These are phyloP conservation scores for Candida gorgasii DNA, from an alignment of 805 yeast genomes.

Conservation along the genomic window DNA sequence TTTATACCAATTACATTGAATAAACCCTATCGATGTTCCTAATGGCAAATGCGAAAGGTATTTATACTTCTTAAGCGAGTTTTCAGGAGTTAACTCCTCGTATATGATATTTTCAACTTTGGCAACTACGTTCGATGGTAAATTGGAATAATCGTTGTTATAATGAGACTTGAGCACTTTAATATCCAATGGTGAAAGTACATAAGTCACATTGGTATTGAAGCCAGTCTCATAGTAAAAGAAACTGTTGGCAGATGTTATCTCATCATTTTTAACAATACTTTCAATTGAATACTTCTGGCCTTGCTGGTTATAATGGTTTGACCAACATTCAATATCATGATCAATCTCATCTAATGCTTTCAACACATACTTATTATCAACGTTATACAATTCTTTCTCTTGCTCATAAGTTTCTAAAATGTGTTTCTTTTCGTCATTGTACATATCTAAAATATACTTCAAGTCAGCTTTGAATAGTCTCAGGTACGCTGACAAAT, in stretches of 20 bases:
- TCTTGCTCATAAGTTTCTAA: slow-evolving; percentile 55
- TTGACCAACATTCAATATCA: slow-evolving; percentile 40
- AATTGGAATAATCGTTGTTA: slow-evolving; percentile 51
- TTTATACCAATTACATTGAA: slow-evolving; percentile 80
- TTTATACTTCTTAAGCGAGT: slow-evolving; percentile 60
- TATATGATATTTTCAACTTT: slow-evolving; percentile 69
- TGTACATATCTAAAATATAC: slow-evolving; percentile 55
- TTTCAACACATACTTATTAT: slow-evolving; percentile 50
- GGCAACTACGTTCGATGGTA: slow-evolving; percentile 67
- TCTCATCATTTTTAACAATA: slow-evolving; percentile 18
- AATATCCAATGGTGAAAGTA: slow-evolving; percentile 77
- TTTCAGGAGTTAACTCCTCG: slow-evolving; percentile 64
- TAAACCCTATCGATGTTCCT: slow-evolving; percentile 79
- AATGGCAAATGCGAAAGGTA: slow-evolving; percentile 79
- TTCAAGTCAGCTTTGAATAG: slow-evolving; percentile 64
- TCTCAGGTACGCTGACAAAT: slow-evolving; percentile 53
- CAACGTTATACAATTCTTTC: slow-evolving; percentile 58
- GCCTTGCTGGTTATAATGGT: slow-evolving; percentile 9
- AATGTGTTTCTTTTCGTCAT: slow-evolving; percentile 59
- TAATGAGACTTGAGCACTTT: slow-evolving; percentile 66
- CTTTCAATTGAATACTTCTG: slow-evolving; percentile 6
- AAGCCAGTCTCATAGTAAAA: slow-evolving; percentile 81
- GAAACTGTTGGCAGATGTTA: slow-evolving; percentile 47
- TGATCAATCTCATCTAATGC: slow-evolving; percentile 59
- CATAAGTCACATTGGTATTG: slow-evolving; percentile 59